Evolutionary conservation across 2,329 filamentous ascomycete genomes (phyloP).

Genomic region (Neonectria ditissima): DNA sequence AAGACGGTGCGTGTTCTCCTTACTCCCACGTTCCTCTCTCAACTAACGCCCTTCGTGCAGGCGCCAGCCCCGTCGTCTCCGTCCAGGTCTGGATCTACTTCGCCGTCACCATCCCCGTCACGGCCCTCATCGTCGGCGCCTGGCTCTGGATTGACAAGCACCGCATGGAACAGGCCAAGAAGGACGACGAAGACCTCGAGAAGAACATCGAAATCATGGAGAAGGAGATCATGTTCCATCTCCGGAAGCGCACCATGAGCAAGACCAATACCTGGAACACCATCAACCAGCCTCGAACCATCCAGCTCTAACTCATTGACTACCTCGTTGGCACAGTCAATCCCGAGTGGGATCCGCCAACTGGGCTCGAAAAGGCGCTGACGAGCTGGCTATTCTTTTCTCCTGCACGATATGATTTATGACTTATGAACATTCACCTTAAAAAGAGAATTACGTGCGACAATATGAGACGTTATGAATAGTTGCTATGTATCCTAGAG

Average conservation of each 20-base stretch:
- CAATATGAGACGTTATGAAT: slow-evolving; percentile 23
- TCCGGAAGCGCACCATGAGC: slow-evolving; percentile 68
- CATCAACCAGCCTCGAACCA: slow-evolving; percentile 46
- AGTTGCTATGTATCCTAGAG: slow-evolving; percentile 13
- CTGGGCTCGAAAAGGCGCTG: not conserved
- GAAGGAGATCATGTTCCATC: slow-evolving; percentile 65
- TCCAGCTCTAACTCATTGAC: slow-evolving; percentile 11
- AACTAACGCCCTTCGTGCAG: slow-evolving; percentile 30
- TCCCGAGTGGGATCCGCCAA: not conserved
- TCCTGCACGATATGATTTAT: slow-evolving; percentile 20
- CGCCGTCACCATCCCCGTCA: slow-evolving; percentile 69
- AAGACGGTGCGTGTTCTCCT: slow-evolving; percentile 51
- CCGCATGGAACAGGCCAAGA: slow-evolving; percentile 60
- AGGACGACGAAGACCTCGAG: slow-evolving; percentile 65
- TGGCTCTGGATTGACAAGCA: slow-evolving; percentile 67
- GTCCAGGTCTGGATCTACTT: slow-evolving; percentile 73
- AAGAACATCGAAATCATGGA: slow-evolving; percentile 68
- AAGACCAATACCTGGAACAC: slow-evolving; percentile 67
- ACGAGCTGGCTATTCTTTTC: not conserved
- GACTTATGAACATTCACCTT: slow-evolving; percentile 22
- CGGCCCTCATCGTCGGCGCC: slow-evolving; percentile 63
- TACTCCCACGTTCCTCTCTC: not conserved
- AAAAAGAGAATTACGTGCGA: not conserved
- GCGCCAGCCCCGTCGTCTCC: slow-evolving; percentile 58
- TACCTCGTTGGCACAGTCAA: not conserved